phyloP scores from a whole-genome alignment of 805 yeast genomes.

The Cyberlindnera mrakii region DNA sequence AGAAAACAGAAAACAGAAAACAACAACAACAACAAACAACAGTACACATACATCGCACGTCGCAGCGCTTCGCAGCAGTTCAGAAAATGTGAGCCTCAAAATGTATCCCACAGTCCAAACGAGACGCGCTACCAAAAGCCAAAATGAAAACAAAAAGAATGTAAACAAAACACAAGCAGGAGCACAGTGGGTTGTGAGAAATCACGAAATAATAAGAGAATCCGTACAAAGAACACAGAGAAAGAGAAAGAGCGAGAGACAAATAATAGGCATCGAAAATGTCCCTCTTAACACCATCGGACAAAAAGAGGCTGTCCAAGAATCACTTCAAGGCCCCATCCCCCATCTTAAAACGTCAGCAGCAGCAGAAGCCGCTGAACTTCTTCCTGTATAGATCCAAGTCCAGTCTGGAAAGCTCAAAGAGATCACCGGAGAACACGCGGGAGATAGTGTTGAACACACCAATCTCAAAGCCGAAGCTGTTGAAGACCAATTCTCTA shows the following conservation, averaged over 20 bases:
- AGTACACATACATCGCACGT: too few relatives aligned
- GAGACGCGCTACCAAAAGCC: neutral
- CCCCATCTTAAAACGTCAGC: slow-evolving; percentile 12
- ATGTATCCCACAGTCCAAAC: neutral
- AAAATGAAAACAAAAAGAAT: neutral
- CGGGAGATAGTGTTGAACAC: slow-evolving; percentile 2
- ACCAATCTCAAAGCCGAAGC: slow-evolving; percentile 1
- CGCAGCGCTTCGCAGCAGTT: too few relatives aligned
- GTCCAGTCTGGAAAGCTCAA: slow-evolving; percentile 5
- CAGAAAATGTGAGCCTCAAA: too few relatives aligned
- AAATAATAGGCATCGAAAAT: neutral
- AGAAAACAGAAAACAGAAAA: too few relatives aligned
- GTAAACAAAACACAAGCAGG: slow-evolving; percentile 1
- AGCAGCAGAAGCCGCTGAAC: slow-evolving; percentile 6
- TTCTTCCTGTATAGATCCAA: slow-evolving; percentile 9
- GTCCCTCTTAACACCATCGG: neutral
- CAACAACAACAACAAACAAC: too few relatives aligned
- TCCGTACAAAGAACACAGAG: too few relatives aligned
- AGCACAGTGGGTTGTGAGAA: neutral
- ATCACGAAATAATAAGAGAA: too few relatives aligned
- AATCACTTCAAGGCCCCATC: slow-evolving; percentile 18
- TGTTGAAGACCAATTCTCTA: slow-evolving; percentile 3
- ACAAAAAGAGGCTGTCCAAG: slow-evolving; percentile 6
- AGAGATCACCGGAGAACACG: slow-evolving; percentile 8
- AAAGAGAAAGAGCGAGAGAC: too few relatives aligned